Evolutionary conservation across 768 basidiomycete species (phyloP), one percentile per base, ranked within the genome.

Genomic region (Inosperma sp.): DNA sequence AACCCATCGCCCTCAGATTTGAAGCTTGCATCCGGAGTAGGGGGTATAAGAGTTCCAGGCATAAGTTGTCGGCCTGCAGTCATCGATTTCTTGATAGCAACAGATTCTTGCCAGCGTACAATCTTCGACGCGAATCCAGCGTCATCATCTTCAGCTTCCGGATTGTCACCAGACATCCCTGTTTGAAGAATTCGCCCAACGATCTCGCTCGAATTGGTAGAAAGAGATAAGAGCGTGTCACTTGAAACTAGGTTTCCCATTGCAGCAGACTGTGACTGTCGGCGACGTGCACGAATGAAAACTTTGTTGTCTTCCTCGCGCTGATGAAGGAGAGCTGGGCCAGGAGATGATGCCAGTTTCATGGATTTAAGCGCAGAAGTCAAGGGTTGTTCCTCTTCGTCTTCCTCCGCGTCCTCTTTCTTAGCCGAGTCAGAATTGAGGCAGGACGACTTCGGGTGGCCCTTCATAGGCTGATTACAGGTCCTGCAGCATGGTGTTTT

Each of bases 361-460:
- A 81, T 72, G 6, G 79, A 79, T 16, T 70, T 70, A 48, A 82
- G 59, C 7, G 76, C 77, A 26, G 70, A 66, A 4, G 63, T 64
- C 39, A 80, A 65, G 19, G 56, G 62, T 22, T 66, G 53, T 22
- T 58, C 41, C 14, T 57, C 16, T 21, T 52, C 41, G 22, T 41
- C 49, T 26, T 52, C 30, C 13, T 54, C 48, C 23, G 51, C 53
- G 29, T 55, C 51, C 16, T 54, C 54, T 41, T 37, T 54, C 12
- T 50, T 35, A 7, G 62, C 63, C 1, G 71, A 62, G 36, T 73
- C 70, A 17, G 60, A 64, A 49, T 66, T 74, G 1, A 81, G 80
- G 58, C 83, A 84, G 8, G 82, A 81, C 0, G 78, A 78, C 37
- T 82, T 79, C 14, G 83, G 83, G 59, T 84, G 83, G 0, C 82